Evolutionary conservation across 108 stramenopile genomes (phyloP).

Genomic region (Nitzschia putrida): DNA sequence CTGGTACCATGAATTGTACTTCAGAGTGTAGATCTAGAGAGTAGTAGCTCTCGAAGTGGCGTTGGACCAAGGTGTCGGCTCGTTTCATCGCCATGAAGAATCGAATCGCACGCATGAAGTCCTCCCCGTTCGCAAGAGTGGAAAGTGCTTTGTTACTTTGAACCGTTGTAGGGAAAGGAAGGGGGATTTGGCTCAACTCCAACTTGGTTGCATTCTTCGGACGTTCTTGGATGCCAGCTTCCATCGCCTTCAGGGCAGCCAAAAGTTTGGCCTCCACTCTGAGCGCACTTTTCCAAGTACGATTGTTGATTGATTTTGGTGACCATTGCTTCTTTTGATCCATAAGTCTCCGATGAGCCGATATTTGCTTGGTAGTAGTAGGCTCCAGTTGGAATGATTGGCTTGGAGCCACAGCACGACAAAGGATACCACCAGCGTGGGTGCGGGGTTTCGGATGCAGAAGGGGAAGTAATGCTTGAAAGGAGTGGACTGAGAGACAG

Average conservation of each 20-base stretch:
- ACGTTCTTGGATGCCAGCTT: slow-evolving; percentile 1
- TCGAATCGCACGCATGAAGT: slow-evolving; percentile 75
- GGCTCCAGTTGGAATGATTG: too few species aligned
- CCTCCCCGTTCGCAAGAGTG: slow-evolving; percentile 73
- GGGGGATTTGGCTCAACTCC: not conserved
- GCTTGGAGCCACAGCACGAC: too few species aligned
- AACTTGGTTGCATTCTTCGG: slow-evolving; percentile 1
- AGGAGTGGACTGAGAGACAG: too few species aligned
- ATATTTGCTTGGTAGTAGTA: too few species aligned
- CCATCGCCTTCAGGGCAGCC: not conserved
- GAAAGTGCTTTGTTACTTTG: slow-evolving; percentile 78
- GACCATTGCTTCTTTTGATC: not conserved
- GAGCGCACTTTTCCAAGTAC: not conserved
- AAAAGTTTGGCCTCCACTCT: not conserved
- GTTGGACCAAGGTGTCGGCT: slow-evolving; percentile 39
- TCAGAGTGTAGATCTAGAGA: slow-evolving; percentile 11
- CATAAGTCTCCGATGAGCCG: too few species aligned
- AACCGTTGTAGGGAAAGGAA: slow-evolving; percentile 48
- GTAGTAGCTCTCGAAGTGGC: slow-evolving; percentile 1
- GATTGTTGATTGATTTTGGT: not conserved
- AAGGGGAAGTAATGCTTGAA: too few species aligned
- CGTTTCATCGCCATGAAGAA: slow-evolving; percentile 84
- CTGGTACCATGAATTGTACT: slow-evolving; percentile 31
- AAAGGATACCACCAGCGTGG: too few species aligned
- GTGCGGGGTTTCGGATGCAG: too few species aligned